These are phyloP conservation scores for Austroboletus rostrupii DNA, from an alignment of 1,284 basidiomycete species.

Conservation along the genomic window DNA sequence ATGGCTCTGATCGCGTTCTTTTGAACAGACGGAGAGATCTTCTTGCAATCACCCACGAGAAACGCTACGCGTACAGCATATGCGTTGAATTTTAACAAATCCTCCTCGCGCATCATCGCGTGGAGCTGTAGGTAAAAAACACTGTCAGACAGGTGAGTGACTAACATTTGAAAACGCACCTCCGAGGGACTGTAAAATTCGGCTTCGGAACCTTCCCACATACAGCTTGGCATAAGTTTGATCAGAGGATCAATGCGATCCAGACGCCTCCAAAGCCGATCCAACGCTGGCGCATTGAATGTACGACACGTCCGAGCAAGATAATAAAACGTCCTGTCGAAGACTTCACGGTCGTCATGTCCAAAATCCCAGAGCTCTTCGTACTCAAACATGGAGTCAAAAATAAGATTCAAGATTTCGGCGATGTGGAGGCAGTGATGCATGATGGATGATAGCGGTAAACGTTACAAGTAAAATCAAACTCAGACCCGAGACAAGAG, in stretches of 20 bases:
- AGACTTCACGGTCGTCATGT: neutral
- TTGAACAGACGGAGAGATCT: slow-evolving; percentile 2
- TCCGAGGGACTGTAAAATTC: neutral
- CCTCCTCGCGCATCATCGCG: slow-evolving; percentile 9
- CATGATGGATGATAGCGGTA: neutral
- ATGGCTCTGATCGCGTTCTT: slow-evolving; percentile 7
- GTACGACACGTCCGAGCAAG: neutral
- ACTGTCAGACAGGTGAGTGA: neutral
- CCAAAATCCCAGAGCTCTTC: neutral
- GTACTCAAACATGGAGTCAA: slow-evolving; percentile 4
- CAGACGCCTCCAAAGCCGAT: slow-evolving; percentile 1
- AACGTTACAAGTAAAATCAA: too few species aligned
- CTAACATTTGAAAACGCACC: slow-evolving; percentile 4
- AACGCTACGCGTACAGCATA: slow-evolving; percentile 14
- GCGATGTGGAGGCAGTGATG: neutral
- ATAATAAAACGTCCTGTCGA: neutral
- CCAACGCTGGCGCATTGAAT: slow-evolving; percentile 3
- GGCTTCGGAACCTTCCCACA: slow-evolving; percentile 1
- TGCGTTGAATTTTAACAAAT: slow-evolving; percentile 13
- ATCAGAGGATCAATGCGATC: neutral
- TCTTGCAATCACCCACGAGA: slow-evolving; percentile 7
- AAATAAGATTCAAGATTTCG: slow-evolving; percentile 5
- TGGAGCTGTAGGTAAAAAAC: neutral
- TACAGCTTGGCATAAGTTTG: neutral
- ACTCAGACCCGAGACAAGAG: too few species aligned